phyloP scores from a whole-genome alignment of 1,139 yeast species.

The Neolecta irregularis region DNA sequence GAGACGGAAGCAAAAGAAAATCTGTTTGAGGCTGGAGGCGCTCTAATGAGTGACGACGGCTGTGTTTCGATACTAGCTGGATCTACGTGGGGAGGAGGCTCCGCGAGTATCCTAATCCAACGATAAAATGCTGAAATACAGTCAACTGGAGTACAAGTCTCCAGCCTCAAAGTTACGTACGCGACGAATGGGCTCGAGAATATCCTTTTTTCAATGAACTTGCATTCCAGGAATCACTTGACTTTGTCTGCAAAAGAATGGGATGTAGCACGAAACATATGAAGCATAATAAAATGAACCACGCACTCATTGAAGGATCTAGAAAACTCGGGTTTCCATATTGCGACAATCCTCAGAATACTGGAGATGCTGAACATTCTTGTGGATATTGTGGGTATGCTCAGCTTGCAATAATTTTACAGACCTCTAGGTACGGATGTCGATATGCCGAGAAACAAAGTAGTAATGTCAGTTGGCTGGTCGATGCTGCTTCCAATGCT shows the following conservation, averaged over 20 bases:
- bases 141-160: constrained; percentile 50
- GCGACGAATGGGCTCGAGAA: constrained; percentile 40
- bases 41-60: constrained; percentile 27
- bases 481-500: constrained; percentile 37
- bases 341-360: constrained; percentile 37
- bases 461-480: constrained; percentile 37
- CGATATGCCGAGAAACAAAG: constrained; percentile 43
- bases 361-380: constrained; percentile 35
- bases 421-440: too few relatives aligned
- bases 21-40: constrained; percentile 33
- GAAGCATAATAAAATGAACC: constrained; percentile 37
- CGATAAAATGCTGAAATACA: too few relatives aligned
- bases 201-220: constrained; percentile 37
- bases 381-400: constrained; percentile 39
- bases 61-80: constrained; percentile 35
- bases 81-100: constrained; percentile 45
- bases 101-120: too few relatives aligned
- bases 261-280: constrained; percentile 33
- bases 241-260: constrained; percentile 38
- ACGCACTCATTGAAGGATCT: constrained; percentile 34
- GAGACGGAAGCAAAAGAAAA: constrained; percentile 29
- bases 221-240: constrained; percentile 34
- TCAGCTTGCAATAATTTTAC: too few relatives aligned
- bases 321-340: constrained; percentile 28
- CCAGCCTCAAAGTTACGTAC: constrained; percentile 38